Base-by-base conservation (phyloP, 2,329 filamentous ascomycete genomes). In the Sclerotinia trifoliorum region DNA sequence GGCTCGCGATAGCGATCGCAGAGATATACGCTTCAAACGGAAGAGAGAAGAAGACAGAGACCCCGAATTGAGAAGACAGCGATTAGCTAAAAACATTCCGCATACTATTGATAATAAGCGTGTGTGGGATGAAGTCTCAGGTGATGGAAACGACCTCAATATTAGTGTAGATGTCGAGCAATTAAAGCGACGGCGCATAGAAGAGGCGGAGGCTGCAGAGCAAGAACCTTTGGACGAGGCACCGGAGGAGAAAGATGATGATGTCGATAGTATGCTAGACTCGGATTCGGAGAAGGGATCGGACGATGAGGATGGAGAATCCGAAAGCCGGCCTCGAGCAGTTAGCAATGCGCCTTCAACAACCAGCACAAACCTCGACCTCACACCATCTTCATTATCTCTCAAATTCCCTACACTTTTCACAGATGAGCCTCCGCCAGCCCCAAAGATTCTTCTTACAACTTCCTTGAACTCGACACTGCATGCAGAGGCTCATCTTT, bases 361-460 rank as follows among this genome's bases (percentile, higher is more conserved):
- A 17, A 85, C 85, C 8, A 87, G 85, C 71, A 88, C 86, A 42
- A 88, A 88, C 70, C 83, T 89, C 70, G 87, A 89, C 73, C 80
- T 88, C 58, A 88, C 87, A 11, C 87, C 87, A 1, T 80, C 85
- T 39, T 85, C 85, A 10, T 81, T 89, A 49, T 80, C 85, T 19
- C 80, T 83, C 72, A 88, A 88, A 75, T 90, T 90, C 74, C 86
- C 87, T 39, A 82, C 83, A 1, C 83, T 90, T 48, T 90, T 90
- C 76, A 82, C 81, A 70, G 86, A 88, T 62, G 78, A 84, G 73
- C 86, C 83, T 46, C 86, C 83, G 60, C 85, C 82, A 67, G 80
- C 80, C 69, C 94, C 95, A 64, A 96, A 97, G 80, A 88, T 98
- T 71, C 88, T 99, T 51, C 86, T 99, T 76, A 99, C 95, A 0